Evolutionary conservation across 1,284 basidiomycete species (phyloP), one percentile per base, ranked within the genome.

Genomic region (Pholiota adiposa): DNA sequence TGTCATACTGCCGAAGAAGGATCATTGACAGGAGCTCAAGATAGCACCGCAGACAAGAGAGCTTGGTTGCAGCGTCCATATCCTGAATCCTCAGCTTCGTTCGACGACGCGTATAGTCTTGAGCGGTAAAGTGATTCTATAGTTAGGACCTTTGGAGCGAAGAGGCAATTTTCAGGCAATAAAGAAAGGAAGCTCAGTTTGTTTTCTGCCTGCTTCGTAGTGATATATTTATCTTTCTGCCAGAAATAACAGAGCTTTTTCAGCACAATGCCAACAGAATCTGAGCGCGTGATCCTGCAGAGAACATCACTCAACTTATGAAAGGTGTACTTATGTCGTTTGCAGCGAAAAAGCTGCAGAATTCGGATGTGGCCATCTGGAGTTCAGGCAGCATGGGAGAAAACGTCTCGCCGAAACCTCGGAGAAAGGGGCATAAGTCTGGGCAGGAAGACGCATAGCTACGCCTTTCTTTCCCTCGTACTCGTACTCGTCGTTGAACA

Each of bases 381-480:
- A 34, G 31, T 51, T n/a, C 36, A 29, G n/a, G 16, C 34, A 21
- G 21, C 31, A 36, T 34, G 18, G 34, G 33, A 51, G 50, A 38
- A 34, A 25, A 33, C n/a, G 19, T 18, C 14, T 33, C 56, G 50
- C 50, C 23, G 51, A 53, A 58, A 52, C 43, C 29, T 58, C 56
- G 56, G 56, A 44, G n/a, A 38, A 43, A 58, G 18, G 16, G 12
- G 27, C 5, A 29, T 41, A 25, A 55, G 43, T 14, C 46, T 50
- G 36, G 46, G 34, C 49, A 56, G 14, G 18, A 36, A 21, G 54
- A 19, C 29, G 40, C n/a, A 12, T 27, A 31, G 33, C 16, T 43
- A 49, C n/a, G n/a, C 38, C 19, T 56, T 19, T 38, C 46, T 56
- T 31, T 56, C 29, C 27, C 46, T 56, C n/a, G 25, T 23, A n/a